Evolutionary conservation across 495 filamentous ascomycete genomes (phyloP), one percentile per base, ranked within the genome.

Genomic region (Baudoinia panamericana): DNA sequence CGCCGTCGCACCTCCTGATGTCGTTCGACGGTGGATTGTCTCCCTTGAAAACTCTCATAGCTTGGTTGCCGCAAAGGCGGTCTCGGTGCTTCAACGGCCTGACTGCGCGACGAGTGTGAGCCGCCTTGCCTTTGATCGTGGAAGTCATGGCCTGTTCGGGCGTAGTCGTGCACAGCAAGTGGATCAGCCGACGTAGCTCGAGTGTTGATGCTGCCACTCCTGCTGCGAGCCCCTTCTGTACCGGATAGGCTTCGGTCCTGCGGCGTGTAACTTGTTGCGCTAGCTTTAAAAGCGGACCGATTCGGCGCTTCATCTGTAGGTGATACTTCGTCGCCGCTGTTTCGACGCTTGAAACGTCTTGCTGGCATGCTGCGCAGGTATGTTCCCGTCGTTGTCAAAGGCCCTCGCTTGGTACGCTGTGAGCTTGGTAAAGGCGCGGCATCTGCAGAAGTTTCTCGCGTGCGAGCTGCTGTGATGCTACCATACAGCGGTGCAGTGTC

Each of bases 91-190:
- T 33, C 28, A 30, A 46, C 50, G 15, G 36, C 24, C 15, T 50
- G 41, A 28, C 48, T 47, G 17, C 43, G 43, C 2, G 48, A 47
- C 4, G 39, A 22, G 26, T 41, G 27, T 11, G 37, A 41, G 23
- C 22, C 25, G 7, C 42, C 22, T 12, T 41, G 37, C 16, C 48
- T 24, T 2, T 36, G 41, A 15, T 43, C 39, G 11, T 13, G 19
- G 15, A 18, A 6, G 11, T 25, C 31, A 8, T 46, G 18, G 6
- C 20, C n/a, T 9, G 20, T 36, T 6, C 23, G n/a, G 6, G 52
- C 52, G 43, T 52, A 55, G 31, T 55, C 52, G 30, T 55, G 45
- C 12, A 47, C 45, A 5, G 50, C 42, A 0, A 55, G 45, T 22
- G 52, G 48, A 16, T 51, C 46, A 13, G 44, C 44, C n/a, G 48